Conservation (phyloP, 1,139 yeast species). For the Pichia kudriavzevii region DNA sequence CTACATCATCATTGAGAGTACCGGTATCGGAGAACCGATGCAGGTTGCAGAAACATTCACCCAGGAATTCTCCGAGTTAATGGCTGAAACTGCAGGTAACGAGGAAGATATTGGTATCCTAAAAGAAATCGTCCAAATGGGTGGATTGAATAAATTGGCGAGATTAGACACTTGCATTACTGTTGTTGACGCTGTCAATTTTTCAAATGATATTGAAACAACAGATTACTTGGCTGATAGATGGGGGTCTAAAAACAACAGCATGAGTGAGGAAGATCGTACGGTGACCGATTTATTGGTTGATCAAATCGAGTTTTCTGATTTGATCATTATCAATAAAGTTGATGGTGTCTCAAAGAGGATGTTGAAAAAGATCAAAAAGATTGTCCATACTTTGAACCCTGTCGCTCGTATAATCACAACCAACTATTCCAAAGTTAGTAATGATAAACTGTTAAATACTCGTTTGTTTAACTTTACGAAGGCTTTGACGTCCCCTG, state of each 20-base stretch:
- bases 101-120: conserved; percentile 26
- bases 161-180: conserved; percentile 41
- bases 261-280: conserved; percentile 35
- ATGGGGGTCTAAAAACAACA: conserved; percentile 30
- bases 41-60: conserved; percentile 44
- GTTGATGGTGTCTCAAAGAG: conserved; percentile 26
- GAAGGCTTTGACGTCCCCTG: conserved; percentile 37
- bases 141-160: conserved; percentile 35
- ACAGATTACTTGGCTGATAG: conserved; percentile 36
- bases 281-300: conserved; percentile 40
- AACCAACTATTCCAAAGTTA: conserved; percentile 34
- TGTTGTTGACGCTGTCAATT: conserved; percentile 37
- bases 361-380: conserved; percentile 26
- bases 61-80: conserved; percentile 31
- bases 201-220: conserved; percentile 35
- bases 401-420: conserved; percentile 34
- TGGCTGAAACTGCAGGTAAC: conserved; percentile 24
- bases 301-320: conserved; percentile 41
- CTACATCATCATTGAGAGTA: conserved; percentile 38
- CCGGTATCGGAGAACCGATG: conserved; percentile 44
- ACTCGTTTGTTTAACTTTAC: conserved; percentile 35
- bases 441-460: conserved; percentile 29
- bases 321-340: conserved; percentile 37
- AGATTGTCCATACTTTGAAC: conserved; percentile 32
- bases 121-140: conserved; percentile 30